Evolutionary conservation across 1,284 basidiomycete genomes (phyloP).

Genomic region (Porodaedalea pini): DNA sequence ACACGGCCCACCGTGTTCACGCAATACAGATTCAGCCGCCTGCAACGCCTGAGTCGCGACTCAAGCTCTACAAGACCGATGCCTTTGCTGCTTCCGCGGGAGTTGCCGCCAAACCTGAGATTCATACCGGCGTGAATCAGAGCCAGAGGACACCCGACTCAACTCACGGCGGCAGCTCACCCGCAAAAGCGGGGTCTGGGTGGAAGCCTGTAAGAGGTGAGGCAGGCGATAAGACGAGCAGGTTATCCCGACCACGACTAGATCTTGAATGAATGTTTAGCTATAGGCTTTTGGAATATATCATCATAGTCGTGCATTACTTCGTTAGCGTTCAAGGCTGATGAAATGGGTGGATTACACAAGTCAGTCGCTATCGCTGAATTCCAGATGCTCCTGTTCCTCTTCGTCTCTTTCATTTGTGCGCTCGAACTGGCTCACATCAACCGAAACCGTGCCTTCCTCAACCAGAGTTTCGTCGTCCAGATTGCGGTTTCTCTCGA

Average conservation of each 20-base stretch:
- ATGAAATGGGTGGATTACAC: neutral
- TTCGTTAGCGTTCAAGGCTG: too few species aligned
- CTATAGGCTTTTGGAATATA: neutral
- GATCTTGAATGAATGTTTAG: constrained; percentile 5
- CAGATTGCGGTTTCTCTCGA: constrained; percentile 75
- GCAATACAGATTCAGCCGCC: constrained; percentile 18
- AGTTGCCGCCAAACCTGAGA: constrained; percentile 29
- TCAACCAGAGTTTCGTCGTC: constrained; percentile 72
- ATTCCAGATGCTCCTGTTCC: constrained; percentile 57
- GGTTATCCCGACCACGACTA: neutral
- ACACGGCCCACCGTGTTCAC: neutral
- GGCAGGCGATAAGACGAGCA: constrained; percentile 1
- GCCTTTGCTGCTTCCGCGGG: constrained; percentile 26
- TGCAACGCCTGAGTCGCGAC: constrained; percentile 11
- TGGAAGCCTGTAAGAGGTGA: constrained; percentile 22
- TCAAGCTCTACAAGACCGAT: constrained; percentile 9
- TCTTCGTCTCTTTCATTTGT: constrained; percentile 56
- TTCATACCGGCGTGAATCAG: constrained; percentile 3
- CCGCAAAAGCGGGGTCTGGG: constrained; percentile 34
- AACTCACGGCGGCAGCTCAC: constrained; percentile 52
- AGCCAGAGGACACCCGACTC: constrained; percentile 50
- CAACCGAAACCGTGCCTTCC: constrained; percentile 82
- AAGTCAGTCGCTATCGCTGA: constrained; percentile 77
- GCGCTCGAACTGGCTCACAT: constrained; percentile 83
- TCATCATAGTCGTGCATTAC: neutral